Evolutionary conservation across 2,329 filamentous ascomycete genomes (phyloP), one percentile per base, ranked within the genome.

Genomic region (Daldinia eschscholtzii): DNA sequence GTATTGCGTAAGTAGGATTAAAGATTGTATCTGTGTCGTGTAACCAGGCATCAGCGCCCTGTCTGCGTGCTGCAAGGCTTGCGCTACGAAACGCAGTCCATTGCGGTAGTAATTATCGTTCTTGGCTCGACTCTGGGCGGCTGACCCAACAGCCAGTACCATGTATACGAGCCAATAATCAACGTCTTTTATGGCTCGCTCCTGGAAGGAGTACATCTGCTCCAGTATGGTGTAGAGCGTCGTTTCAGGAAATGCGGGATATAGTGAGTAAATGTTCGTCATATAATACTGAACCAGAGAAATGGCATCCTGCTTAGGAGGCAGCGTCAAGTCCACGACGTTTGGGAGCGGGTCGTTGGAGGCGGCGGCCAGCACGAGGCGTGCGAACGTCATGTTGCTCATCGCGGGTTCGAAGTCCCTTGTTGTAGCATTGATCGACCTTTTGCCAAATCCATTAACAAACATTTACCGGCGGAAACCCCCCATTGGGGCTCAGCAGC

Each of bases 391-490:
- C 87, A 97, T 97, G 75, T 93, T 93, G 67, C 89, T 92, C 33
- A 92, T 90, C 65, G 94, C 93, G 7, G 93, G 92, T 78, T 97
- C 93, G 77, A 98, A 98, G 79, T 98, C 96, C 76, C 94, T 88
- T 1, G 94, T 95, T 0, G 94, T 98, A 30, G 96, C 94, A 82
- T 97, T 97, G 76, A 99, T 93, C 4, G 95, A 93, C 63, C 93
- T 96, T 23, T 23, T 57, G 74, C 15, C 56, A 23, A 23, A 46
- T 39, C 15, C 37, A 57, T 65, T 50, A 72, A 67, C 70, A 71
- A 23, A 23, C 20, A 23, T 23, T 23, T 68, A 56, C 3, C 23
- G 15, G 7, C 9, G 4, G 12, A 37, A 35, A 13, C 26, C 15
- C 10, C 26, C 15, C 6, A 33, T 55, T 23, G 15, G 20, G 20